Conservation (phyloP, 371 early-diverging fungal genomes). For the Mortierella sp. region DNA sequence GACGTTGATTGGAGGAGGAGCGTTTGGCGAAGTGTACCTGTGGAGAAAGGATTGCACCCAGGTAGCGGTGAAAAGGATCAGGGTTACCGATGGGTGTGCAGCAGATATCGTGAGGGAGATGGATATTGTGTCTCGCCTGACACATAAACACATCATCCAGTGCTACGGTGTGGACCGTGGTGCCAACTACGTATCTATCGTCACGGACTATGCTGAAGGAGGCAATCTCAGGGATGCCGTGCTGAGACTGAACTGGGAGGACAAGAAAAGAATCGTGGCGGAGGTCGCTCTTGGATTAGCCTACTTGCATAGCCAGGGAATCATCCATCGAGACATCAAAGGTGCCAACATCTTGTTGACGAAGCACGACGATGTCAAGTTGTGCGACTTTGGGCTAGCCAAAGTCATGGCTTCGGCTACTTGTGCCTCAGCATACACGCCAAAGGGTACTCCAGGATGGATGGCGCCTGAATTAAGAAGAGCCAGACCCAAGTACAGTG, state of each 20-base stretch:
- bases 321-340: constrained; percentile 22
- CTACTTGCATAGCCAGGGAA: constrained; percentile 13
- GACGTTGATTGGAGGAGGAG: constrained; percentile 13
- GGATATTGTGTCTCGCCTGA: constrained; percentile 7
- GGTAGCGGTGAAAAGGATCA: constrained; percentile 17
- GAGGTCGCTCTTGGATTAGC: constrained; percentile 23
- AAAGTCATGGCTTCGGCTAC: constrained; percentile 13
- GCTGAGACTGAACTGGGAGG: constrained; percentile 10
- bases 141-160: constrained; percentile 15
- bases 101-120: constrained; percentile 13
- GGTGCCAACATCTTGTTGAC: constrained; percentile 16
- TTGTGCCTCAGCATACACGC: constrained; percentile 1
- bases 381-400: constrained; percentile 31
- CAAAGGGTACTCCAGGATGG: constrained; percentile 11
- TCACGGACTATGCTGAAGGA: constrained; percentile 25
- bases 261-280: constrained; percentile 20
- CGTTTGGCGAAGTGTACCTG: constrained; percentile 9
- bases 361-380: constrained; percentile 8
- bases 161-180: constrained; percentile 10
- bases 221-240: constrained; percentile 18
- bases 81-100: not conserved
- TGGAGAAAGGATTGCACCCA: constrained; percentile 7
- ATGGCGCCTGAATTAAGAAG: constrained; percentile 19
- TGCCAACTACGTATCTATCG: constrained; percentile 7
- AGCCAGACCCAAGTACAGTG: constrained; percentile 9